These are phyloP conservation scores for Rosa lucieae DNA, from an alignment of 306 rosid genomes.

Conservation along the genomic window DNA sequence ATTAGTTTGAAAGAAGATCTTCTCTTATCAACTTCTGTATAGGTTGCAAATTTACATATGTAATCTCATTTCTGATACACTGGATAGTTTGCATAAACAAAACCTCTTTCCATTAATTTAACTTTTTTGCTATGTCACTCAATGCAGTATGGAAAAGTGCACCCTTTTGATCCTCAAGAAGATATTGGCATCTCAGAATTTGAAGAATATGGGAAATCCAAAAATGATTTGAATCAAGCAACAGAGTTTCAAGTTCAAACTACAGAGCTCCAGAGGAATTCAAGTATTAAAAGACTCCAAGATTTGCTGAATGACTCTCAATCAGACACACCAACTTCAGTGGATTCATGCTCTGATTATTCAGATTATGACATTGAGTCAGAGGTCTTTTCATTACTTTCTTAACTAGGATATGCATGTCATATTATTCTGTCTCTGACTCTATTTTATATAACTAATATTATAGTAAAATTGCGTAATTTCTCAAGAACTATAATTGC, in stretches of 20 bases:
- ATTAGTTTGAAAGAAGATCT: neutral
- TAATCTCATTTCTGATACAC: neutral
- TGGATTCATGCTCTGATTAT: slow-evolving; percentile 34
- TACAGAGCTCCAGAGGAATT: slow-evolving; percentile 21
- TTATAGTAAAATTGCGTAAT: neutral
- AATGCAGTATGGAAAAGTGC: slow-evolving; percentile 57
- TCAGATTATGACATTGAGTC: slow-evolving; percentile 35
- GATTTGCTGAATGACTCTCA: slow-evolving; percentile 37
- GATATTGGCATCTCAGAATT: slow-evolving; percentile 11
- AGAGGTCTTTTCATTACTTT: slow-evolving; percentile 32
- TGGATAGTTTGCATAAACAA: neutral
- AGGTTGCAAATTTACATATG: neutral
- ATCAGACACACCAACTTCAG: slow-evolving; percentile 34
- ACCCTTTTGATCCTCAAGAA: slow-evolving; percentile 39
- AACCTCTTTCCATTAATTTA: neutral
- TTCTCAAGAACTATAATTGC: neutral
- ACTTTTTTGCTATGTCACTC: slow-evolving; percentile 22
- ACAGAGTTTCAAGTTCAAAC: slow-evolving; percentile 24
- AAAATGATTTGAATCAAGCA: slow-evolving; percentile 19
- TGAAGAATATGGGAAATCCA: slow-evolving; percentile 32
- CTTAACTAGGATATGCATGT: slow-evolving; percentile 1
- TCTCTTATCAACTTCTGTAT: neutral
- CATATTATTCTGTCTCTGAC: neutral
- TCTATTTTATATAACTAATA: neutral
- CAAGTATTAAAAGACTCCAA: slow-evolving; percentile 36